Percentiles rank a stretch among this genome's conserved stretches.
phyloP scores from a whole-genome alignment of 257 asterid genomes.

The Misopates orontium region DNA sequence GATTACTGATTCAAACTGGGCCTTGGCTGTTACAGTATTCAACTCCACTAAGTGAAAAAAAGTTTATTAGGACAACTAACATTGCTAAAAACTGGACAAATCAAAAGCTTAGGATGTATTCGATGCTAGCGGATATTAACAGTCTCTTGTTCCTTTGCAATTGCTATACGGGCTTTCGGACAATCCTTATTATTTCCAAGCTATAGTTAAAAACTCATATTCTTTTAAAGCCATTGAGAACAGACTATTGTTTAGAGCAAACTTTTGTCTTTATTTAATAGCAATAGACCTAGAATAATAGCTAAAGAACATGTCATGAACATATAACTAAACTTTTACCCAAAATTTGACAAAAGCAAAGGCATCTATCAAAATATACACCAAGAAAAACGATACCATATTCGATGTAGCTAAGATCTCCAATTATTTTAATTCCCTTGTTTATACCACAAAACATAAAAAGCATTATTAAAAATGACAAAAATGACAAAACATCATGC shows the following conservation, averaged over 20 bases:
- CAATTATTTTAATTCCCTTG: too few species aligned
- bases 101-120: background rate
- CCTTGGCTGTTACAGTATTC: background rate
- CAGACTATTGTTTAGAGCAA: background rate
- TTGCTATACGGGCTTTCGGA: background rate
- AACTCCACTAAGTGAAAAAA: background rate
- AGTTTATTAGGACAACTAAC: background rate
- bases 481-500: background rate
- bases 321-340: background rate
- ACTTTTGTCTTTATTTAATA: constrained; percentile 10
- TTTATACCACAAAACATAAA: background rate
- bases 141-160: background rate
- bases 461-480: background rate
- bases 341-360: background rate
- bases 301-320: background rate
- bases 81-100: constrained; percentile 19
- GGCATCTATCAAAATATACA: background rate
- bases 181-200: background rate
- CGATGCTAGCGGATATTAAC: background rate
- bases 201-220: background rate
- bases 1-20: background rate
- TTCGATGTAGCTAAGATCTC: too few species aligned
- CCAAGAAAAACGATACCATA: background rate
- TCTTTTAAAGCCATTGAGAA: background rate
- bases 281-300: background rate